Evolutionary conservation across 139 green algal species (phyloP).

Genomic region (Microglena sp.): DNA sequence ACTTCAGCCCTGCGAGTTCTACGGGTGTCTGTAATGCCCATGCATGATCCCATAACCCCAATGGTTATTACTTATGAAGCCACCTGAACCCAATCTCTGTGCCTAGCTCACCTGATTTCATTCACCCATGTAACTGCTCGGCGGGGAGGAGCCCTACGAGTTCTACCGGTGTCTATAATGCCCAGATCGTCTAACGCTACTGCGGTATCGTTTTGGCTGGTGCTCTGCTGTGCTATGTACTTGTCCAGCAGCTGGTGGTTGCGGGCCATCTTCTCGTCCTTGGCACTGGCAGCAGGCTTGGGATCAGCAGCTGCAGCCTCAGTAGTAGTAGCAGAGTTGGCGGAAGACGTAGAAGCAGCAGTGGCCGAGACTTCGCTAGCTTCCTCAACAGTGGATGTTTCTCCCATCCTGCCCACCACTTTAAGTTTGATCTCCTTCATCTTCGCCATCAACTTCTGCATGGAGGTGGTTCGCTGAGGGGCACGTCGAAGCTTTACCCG

Average conservation of each 20-base stretch:
- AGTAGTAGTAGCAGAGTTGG: neutral
- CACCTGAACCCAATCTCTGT: too few relatives aligned
- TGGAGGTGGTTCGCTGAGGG: constrained; percentile 25
- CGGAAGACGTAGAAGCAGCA: too few relatives aligned
- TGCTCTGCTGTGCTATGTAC: constrained; percentile 22
- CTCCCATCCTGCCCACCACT: constrained; percentile 23
- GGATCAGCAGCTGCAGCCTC: neutral
- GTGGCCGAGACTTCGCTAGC: neutral
- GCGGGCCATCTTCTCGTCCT: constrained; percentile 16
- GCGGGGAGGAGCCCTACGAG: constrained; percentile 14
- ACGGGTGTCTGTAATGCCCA: too few relatives aligned
- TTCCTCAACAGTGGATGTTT: too few relatives aligned
- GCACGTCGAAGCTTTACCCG: constrained; percentile 10
- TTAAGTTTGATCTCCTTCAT: constrained; percentile 38
- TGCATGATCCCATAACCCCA: too few relatives aligned
- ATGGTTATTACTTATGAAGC: too few relatives aligned
- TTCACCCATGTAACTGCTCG: constrained; percentile 34
- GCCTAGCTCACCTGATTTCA: constrained; percentile 21
- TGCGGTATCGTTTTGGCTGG: neutral
- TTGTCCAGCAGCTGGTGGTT: constrained; percentile 27
- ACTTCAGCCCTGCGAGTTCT: constrained; percentile 8
- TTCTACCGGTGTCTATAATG: constrained; percentile 8
- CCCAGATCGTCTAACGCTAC: constrained; percentile 22
- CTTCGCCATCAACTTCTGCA: constrained; percentile 38
- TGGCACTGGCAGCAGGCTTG: neutral